phyloP scores from a whole-genome alignment of 345 rosid species.

The Arabidopsis suecica region DNA sequence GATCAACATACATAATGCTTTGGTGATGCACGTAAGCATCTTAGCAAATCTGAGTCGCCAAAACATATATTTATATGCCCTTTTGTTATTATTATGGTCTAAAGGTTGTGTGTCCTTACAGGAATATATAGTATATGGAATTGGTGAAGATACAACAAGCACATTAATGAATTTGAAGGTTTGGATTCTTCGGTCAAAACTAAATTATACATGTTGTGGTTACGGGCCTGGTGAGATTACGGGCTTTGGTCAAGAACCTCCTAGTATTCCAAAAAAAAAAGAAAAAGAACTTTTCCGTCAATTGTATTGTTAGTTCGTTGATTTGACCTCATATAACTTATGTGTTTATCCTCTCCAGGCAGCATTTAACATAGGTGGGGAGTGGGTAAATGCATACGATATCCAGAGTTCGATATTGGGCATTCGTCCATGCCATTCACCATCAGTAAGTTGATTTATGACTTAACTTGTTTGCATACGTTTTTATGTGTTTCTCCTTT shows the following conservation, averaged over 20 bases:
- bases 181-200: neutral
- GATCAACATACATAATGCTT: constrained; percentile 81
- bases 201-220: too few relatives aligned
- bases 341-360: constrained; percentile 51
- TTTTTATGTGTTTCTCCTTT: neutral
- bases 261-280: too few relatives aligned
- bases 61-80: neutral
- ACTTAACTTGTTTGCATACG: neutral
- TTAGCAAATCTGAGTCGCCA: neutral
- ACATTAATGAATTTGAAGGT: constrained; percentile 57
- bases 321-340: neutral
- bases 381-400: constrained; percentile 53
- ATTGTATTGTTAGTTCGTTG: neutral
- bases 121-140: constrained; percentile 75
- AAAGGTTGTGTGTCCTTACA: constrained; percentile 41
- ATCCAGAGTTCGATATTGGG: constrained; percentile 67
- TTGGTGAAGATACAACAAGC: constrained; percentile 44
- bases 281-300: too few relatives aligned
- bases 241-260: too few relatives aligned
- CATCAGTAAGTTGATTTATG: constrained; percentile 50
- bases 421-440: constrained; percentile 55
- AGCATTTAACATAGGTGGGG: constrained; percentile 73
- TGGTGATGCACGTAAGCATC: constrained; percentile 71
- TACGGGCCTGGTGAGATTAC: too few relatives aligned
- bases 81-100: constrained; percentile 1